phyloP scores from a whole-genome alignment of 371 early-diverging fungal genomes.

The Chytridiales sp. region DNA sequence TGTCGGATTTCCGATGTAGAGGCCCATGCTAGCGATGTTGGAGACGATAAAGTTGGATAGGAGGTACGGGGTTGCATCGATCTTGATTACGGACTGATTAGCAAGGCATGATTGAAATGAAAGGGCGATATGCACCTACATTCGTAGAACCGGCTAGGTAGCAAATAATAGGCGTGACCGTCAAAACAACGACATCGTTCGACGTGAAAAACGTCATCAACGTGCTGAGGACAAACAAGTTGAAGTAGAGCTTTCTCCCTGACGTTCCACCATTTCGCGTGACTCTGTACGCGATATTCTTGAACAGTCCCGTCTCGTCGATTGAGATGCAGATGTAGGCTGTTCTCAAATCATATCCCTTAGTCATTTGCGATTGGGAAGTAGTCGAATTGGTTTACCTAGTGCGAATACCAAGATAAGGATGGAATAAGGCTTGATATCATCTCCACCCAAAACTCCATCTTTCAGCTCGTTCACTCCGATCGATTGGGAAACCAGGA shows the following conservation, averaged over 20 bases:
- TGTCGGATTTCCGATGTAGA: slow-evolving; percentile 84
- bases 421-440: slow-evolving; percentile 74
- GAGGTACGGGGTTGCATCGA: slow-evolving; percentile 28
- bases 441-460: slow-evolving; percentile 55
- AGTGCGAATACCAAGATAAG: slow-evolving; percentile 73
- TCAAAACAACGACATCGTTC: slow-evolving; percentile 79
- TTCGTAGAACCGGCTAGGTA: slow-evolving; percentile 67
- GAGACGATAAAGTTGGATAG: slow-evolving; percentile 34
- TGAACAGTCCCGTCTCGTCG: slow-evolving; percentile 75
- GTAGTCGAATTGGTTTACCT: slow-evolving; percentile 67
- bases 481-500: slow-evolving; percentile 60
- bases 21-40: slow-evolving; percentile 70
- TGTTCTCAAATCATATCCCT: slow-evolving; percentile 51
- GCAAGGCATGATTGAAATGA: not conserved
- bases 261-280: slow-evolving; percentile 57
- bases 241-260: slow-evolving; percentile 61
- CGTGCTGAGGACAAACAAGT: slow-evolving; percentile 68
- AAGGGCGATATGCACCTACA: slow-evolving; percentile 27
- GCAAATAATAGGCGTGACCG: slow-evolving; percentile 74
- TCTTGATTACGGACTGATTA: slow-evolving; percentile 1
- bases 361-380: slow-evolving; percentile 71
- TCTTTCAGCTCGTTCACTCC: slow-evolving; percentile 48
- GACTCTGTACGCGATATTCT: slow-evolving; percentile 67
- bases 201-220: slow-evolving; percentile 72
- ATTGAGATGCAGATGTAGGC: slow-evolving; percentile 83